Base-by-base conservation (phyloP, 1,284 basidiomycete genomes). In the Megacollybia platyphylla region DNA sequence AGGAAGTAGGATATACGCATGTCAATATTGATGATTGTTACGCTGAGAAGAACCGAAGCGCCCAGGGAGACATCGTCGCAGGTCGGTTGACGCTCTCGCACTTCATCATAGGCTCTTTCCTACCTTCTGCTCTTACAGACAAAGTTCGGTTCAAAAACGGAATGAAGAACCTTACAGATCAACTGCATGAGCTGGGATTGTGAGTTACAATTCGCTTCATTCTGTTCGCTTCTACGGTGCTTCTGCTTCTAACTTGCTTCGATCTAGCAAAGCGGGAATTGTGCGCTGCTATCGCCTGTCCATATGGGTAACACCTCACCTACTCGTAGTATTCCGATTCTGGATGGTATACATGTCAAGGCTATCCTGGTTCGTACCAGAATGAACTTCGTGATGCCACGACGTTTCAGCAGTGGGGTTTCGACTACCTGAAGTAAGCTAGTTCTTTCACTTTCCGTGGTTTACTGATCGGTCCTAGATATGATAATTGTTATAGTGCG, bases 1-100 rank as follows among this genome's bases (percentile, higher is more conserved):
- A 73, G 70, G 68, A 64, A 40, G 66, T 59, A 18, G 72, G 72
- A 7, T 75, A 76, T 46, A 55, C 62, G 30, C 61, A 67, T 44
- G 52, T 75, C 39, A 76, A 75, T 47, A 48, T 76, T 34, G 72
- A 75, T 44, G 72, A 75, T 45, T 75, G 72, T 44, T 75, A 71
- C 48, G 61, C 71, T 2, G 67, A 72, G 52, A 69, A 62, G 44
- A 57, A 65, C 42, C 57, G 72, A 7, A 68, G 55, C 41, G 46
- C 59, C 2, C 49, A 49, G 6, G 73, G 72, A 7, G 56, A 67
- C 46, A 64, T 76, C 30, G 52, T 71, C 30, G 69, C 65, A 15
- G 53, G 58, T 60, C 30, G 32, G 49, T 15, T 35, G 28, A 15
- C 7, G 29, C 9, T 24, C 44, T 29, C 18, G 17, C 36, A 39